Evolutionary conservation across 2,329 filamentous ascomycete species (phyloP).

Genomic region (Ceratocystis destructans): DNA sequence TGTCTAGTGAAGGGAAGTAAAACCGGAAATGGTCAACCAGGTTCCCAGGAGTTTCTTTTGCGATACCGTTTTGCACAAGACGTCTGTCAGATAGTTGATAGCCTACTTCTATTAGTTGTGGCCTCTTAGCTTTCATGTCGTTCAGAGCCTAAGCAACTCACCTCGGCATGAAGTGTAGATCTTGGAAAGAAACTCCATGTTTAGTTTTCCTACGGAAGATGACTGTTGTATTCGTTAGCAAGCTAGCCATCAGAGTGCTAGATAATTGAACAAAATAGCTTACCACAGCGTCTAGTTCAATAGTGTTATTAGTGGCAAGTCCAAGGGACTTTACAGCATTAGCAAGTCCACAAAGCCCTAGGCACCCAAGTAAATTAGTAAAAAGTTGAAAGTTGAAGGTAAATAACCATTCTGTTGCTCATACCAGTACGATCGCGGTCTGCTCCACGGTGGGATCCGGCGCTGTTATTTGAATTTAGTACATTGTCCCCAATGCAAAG

Average conservation of each 20-base stretch:
- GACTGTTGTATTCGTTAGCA: slow-evolving; percentile 33
- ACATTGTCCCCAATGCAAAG: neutral
- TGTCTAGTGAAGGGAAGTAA: slow-evolving; percentile 67
- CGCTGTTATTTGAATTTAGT: slow-evolving; percentile 29
- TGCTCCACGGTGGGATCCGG: slow-evolving; percentile 40
- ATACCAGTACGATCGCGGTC: slow-evolving; percentile 32
- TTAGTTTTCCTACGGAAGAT: slow-evolving; percentile 70
- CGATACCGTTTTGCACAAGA: slow-evolving; percentile 24
- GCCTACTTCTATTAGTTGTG: neutral
- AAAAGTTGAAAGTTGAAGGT: neutral
- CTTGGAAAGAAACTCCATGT: slow-evolving; percentile 47
- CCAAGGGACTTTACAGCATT: slow-evolving; percentile 51
- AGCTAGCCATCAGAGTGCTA: neutral
- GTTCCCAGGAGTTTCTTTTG: slow-evolving; percentile 10
- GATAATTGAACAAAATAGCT: slow-evolving; percentile 23
- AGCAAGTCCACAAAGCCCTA: slow-evolving; percentile 63
- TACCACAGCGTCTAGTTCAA: slow-evolving; percentile 63
- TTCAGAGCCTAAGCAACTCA: slow-evolving; percentile 23
- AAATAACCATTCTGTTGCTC: neutral
- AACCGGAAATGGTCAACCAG: slow-evolving; percentile 47
- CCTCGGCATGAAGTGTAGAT: slow-evolving; percentile 44
- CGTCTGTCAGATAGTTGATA: slow-evolving; percentile 30
- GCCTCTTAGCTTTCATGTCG: neutral
- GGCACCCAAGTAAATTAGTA: slow-evolving; percentile 19
- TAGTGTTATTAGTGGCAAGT: slow-evolving; percentile 37